Base-by-base conservation (phyloP, 164 flowering plant species). In the Vitis rupestris region DNA sequence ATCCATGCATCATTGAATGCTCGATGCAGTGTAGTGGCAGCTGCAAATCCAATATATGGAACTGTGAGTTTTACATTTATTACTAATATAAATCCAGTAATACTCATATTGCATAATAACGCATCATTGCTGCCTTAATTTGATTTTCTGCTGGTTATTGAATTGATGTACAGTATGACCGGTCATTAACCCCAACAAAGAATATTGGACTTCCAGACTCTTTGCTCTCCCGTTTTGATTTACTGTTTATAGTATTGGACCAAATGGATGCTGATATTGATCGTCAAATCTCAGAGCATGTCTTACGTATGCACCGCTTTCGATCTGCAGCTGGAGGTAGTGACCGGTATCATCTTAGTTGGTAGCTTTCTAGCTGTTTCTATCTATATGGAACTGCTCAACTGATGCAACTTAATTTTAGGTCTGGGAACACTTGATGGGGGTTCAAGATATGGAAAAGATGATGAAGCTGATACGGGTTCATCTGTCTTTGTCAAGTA, bases 211-310 rank as follows among this genome's bases (percentile, higher is more conserved):
- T 96, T 71, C 99, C 99, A 59, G 99, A 96, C 70, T 96, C 99
- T 29, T 72, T 96, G 81, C 95, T 96, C 63, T 96, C 99, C 71
- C 99, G 97, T 76, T 96, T 96, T 82, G 99, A 96, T 80, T 75
- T 96, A 74, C 84, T 96, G 27, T 96, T 96, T 72, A 96, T 96
- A 68, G 98, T 96, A 52, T 73, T 96, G 91, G 99, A 96, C 79
- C 99, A 96, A 90, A 96, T 96, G 99, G 99, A 96, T 82, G 84
- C 97, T 60, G 95, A 89, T 75, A 92, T 96, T 76, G 99, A 96
- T 60, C 85, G 93, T 52, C 87, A 83, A 44, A 89, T 96, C 63
- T 89, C 99, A 16, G 97, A 93, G 70, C 99, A 96, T 78, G 99
- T 96, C 57, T 72, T 96, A 68, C 97, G 99, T n/a, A 96, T 96